Percentiles rank a stretch among this genome's conserved stretches.
phyloP scores from a whole-genome alignment of 352 stramenopile species.

The Thalassiosira gravida region DNA sequence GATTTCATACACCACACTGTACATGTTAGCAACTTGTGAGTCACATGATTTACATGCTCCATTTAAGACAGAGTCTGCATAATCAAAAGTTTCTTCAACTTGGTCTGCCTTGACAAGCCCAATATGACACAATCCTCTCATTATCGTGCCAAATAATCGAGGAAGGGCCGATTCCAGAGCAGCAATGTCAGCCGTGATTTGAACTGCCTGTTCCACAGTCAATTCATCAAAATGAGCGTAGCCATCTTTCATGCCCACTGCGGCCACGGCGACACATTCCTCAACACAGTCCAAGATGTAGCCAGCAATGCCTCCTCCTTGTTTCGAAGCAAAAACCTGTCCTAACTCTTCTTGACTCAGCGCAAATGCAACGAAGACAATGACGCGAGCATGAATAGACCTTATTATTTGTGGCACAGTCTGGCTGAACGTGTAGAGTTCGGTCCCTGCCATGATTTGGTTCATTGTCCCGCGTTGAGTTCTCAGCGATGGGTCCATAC shows the following conservation, averaged over 20 bases:
- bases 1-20: conserved; percentile 84
- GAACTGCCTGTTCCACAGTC: conserved; percentile 82
- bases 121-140: conserved; percentile 83
- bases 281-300: conserved; percentile 85
- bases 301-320: conserved; percentile 71
- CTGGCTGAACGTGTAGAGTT: conserved; percentile 76
- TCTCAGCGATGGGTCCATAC: conserved; percentile 52
- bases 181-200: conserved; percentile 84
- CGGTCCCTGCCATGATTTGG: conserved; percentile 55
- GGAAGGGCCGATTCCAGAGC: conserved; percentile 76
- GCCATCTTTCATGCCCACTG: conserved; percentile 83
- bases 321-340: conserved; percentile 83
- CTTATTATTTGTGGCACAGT: conserved; percentile 80
- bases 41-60: conserved; percentile 83
- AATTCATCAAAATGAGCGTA: conserved; percentile 78
- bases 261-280: conserved; percentile 81
- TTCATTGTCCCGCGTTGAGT: conserved; percentile 53
- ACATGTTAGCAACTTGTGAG: conserved; percentile 81
- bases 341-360: conserved; percentile 84
- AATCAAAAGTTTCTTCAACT: conserved; percentile 82
- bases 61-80: conserved; percentile 76
- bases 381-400: conserved; percentile 82
- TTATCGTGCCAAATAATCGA: conserved; percentile 81
- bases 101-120: conserved; percentile 80
- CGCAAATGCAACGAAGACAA: conserved; percentile 80